Conservation (phyloP, 2,329 filamentous ascomycete species). For the Fusarium albosuccineum region DNA sequence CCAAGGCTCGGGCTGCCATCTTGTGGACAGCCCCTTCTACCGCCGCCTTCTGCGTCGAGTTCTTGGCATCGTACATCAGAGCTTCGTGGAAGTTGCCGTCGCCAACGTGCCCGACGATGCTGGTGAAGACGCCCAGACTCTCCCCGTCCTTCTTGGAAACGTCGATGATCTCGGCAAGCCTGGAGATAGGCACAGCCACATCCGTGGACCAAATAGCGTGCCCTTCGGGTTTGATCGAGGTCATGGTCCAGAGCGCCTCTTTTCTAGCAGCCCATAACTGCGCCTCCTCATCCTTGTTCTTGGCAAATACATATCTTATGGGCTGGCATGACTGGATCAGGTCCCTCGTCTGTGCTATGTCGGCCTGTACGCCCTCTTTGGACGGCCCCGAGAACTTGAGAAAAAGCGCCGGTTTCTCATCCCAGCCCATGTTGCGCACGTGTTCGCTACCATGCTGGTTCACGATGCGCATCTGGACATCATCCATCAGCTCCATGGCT, state of each 20-base stretch:
- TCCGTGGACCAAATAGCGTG: slow-evolving; percentile 77
- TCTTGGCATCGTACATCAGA: slow-evolving; percentile 83
- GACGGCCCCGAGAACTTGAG: slow-evolving; percentile 86
- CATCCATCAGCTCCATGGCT: slow-evolving; percentile 89
- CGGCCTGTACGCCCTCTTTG: slow-evolving; percentile 81
- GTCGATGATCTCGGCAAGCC: slow-evolving; percentile 81
- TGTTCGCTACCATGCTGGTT: slow-evolving; percentile 76
- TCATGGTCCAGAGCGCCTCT: slow-evolving; percentile 86
- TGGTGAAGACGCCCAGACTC: slow-evolving; percentile 86
- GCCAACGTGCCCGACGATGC: slow-evolving; percentile 89
- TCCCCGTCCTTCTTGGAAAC: slow-evolving; percentile 91
- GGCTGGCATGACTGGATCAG: slow-evolving; percentile 63
- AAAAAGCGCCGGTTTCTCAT: slow-evolving; percentile 82
- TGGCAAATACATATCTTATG: slow-evolving; percentile 85
- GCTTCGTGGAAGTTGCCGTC: slow-evolving; percentile 96
- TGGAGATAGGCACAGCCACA: slow-evolving; percentile 83
- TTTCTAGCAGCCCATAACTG: slow-evolving; percentile 85
- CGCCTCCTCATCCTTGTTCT: slow-evolving; percentile 76
- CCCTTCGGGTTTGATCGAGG: slow-evolving; percentile 71
- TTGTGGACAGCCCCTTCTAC: slow-evolving; percentile 86
- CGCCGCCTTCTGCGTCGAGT: slow-evolving; percentile 75
- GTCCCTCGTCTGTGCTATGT: slow-evolving; percentile 74
- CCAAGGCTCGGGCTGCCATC: slow-evolving; percentile 90
- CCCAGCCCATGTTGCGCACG: slow-evolving; percentile 75
- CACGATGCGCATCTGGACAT: slow-evolving; percentile 87